Percentiles rank a stretch among this genome's conserved stretches.
Evolutionary conservation across 2,329 filamentous ascomycete genomes (phyloP).

Genomic region (Penicillium capsulatum): DNA sequence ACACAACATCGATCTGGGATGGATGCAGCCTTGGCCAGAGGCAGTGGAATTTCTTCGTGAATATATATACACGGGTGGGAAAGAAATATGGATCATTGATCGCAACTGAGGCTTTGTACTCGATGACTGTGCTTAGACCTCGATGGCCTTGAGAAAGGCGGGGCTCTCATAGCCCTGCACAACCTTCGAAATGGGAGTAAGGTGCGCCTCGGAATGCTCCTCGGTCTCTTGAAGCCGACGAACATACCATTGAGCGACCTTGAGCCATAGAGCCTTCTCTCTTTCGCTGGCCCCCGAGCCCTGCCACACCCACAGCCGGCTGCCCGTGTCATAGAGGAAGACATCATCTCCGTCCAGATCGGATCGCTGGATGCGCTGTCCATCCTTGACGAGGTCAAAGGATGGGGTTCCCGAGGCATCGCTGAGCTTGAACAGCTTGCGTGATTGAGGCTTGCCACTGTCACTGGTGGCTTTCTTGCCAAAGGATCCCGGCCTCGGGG

Average conservation of each 20-base stretch:
- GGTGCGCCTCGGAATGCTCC: constrained; percentile 18
- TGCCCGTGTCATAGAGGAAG: constrained; percentile 59
- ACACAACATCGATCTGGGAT: no score
- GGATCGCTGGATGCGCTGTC: constrained; percentile 39
- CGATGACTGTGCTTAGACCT: constrained; percentile 7
- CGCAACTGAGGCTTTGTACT: not conserved
- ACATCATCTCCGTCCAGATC: constrained; percentile 59
- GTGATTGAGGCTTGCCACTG: constrained; percentile 21
- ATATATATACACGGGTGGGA: no score
- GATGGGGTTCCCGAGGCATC: constrained; percentile 56
- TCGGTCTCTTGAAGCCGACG: constrained; percentile 24
- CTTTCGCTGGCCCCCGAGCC: constrained; percentile 54
- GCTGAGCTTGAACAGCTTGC: constrained; percentile 59
- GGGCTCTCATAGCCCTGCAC: constrained; percentile 28
- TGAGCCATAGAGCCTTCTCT: constrained; percentile 58
- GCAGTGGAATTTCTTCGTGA: no score
- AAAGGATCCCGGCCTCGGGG: constrained; percentile 35
- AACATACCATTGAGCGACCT: constrained; percentile 29
- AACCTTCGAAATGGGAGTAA: constrained; percentile 31
- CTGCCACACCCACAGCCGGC: constrained; percentile 63
- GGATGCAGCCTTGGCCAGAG: no score
- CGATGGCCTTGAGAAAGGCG: constrained; percentile 26
- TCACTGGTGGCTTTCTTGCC: constrained; percentile 17
- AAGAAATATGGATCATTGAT: no score
- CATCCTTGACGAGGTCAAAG: constrained; percentile 58